Evolutionary conservation across 768 basidiomycete genomes (phyloP).

Genomic region (Boletus fagicola): DNA sequence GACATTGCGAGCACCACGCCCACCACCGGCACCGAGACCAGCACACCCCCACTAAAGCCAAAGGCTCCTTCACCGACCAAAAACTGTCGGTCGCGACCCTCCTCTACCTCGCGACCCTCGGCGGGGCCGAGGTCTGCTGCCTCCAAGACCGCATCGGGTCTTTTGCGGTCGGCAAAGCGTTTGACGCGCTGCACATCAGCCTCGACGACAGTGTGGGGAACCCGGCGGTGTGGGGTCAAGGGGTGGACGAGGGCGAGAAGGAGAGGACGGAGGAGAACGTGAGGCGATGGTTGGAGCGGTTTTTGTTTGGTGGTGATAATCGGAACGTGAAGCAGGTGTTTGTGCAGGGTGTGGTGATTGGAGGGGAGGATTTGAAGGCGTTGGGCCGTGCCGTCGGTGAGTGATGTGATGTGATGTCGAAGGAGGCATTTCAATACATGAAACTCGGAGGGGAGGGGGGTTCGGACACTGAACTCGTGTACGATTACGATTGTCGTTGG

Average conservation of each 20-base stretch:
- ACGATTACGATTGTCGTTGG: too few species aligned
- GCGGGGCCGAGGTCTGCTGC: conserved; percentile 80
- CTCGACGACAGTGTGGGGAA: conserved; percentile 46
- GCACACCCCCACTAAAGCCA: not conserved
- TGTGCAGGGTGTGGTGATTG: conserved; percentile 74
- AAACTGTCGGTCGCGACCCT: conserved; percentile 70
- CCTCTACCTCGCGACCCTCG: conserved; percentile 85
- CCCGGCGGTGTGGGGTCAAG: conserved; percentile 52
- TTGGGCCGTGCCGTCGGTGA: not conserved
- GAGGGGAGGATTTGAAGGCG: conserved; percentile 43
- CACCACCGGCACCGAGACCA: not conserved
- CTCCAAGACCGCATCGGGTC: conserved; percentile 66
- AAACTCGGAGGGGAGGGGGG: too few species aligned
- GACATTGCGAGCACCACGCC: not conserved
- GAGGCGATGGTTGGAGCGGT: conserved; percentile 67
- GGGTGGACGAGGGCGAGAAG: conserved; percentile 22
- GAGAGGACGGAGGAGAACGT: conserved; percentile 33
- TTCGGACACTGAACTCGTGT: too few species aligned
- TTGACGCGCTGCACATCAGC: conserved; percentile 80
- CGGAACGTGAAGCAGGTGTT: conserved; percentile 78
- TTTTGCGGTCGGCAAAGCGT: conserved; percentile 75
- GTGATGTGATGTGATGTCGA: not conserved
- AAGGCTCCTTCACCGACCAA: conserved; percentile 44
- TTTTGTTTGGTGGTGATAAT: conserved; percentile 84
- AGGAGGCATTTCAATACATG: too few species aligned